Evolutionary conservation across 1,284 basidiomycete species (phyloP).

Genomic region (Kwoniella shivajii): DNA sequence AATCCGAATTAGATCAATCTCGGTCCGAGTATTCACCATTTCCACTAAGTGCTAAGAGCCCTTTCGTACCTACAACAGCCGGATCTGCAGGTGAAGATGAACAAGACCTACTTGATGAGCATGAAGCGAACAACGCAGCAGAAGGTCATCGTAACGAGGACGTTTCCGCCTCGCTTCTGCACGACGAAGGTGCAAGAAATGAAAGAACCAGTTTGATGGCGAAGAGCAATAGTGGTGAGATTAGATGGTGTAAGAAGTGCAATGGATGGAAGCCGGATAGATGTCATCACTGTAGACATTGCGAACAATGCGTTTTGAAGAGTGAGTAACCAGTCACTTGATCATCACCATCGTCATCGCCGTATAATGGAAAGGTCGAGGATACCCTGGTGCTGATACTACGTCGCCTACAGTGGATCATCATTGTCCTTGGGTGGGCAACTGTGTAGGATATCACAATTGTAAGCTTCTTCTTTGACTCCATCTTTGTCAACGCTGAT

Average conservation of each 20-base stretch:
- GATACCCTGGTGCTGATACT: neutral
- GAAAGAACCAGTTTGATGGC: conserved; percentile 29
- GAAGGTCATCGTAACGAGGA: neutral
- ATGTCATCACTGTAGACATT: conserved; percentile 77
- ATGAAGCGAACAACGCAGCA: neutral
- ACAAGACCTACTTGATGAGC: conserved; percentile 11
- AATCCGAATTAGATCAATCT: neutral
- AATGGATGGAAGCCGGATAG: conserved; percentile 69
- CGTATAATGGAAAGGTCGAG: conserved; percentile 9
- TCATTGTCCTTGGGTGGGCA: conserved; percentile 85
- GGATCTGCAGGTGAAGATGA: conserved; percentile 26
- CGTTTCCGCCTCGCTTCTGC: neutral
- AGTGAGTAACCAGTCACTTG: conserved; percentile 62
- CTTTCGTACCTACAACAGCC: conserved; percentile 25
- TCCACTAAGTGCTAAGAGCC: conserved; percentile 26
- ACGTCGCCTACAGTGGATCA: conserved; percentile 62
- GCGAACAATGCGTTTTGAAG: conserved; percentile 77
- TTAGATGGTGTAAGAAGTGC: conserved; percentile 52
- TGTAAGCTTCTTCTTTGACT: conserved; percentile 46
- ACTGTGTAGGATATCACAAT: conserved; percentile 80
- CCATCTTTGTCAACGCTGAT: neutral
- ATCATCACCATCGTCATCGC: conserved; percentile 23
- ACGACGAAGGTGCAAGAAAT: neutral
- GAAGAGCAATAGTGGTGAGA: conserved; percentile 37
- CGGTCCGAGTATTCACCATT: conserved; percentile 30